A percentile compares a stretch with the other conserved stretches of the same genome.
Conservation (phyloP, 1,284 basidiomycete species). For the Ustilago shanxiensis region DNA sequence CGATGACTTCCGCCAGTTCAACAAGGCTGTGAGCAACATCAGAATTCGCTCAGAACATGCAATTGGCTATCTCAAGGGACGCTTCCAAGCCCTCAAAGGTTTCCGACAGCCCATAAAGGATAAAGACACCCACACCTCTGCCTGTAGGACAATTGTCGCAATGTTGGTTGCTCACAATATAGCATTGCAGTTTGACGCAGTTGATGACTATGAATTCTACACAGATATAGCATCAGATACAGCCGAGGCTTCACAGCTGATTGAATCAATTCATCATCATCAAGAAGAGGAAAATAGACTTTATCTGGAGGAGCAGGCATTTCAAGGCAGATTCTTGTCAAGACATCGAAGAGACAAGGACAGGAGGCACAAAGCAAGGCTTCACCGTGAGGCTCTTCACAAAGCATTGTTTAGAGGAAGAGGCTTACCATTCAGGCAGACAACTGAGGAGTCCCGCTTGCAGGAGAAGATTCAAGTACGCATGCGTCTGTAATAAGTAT, state of each 20-base stretch:
- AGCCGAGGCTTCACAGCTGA: neutral
- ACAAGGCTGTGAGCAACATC: no score
- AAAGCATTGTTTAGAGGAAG: conserved; percentile 3
- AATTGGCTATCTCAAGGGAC: no score
- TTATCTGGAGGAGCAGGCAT: conserved; percentile 1
- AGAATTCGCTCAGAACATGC: no score
- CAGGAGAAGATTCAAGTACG: neutral
- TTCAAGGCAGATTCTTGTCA: no score
- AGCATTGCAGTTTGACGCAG: conserved; percentile 1
- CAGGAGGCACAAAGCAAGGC: neutral
- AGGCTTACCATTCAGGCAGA: neutral
- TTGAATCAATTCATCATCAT: neutral
- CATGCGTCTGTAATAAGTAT: neutral
- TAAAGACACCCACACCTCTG: neutral
- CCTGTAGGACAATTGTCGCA: neutral
- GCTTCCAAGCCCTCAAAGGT: neutral
- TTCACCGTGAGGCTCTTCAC: neutral
- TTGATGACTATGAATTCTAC: conserved; percentile 7
- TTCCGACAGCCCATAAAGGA: neutral
- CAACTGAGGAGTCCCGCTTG: neutral
- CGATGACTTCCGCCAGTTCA: no score
- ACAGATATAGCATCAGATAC: no score
- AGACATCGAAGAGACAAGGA: neutral
- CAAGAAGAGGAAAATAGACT: neutral
- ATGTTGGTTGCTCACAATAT: conserved; percentile 4